Conservation (phyloP, 108 stramenopile species). For the Fragilaria radians region DNA sequence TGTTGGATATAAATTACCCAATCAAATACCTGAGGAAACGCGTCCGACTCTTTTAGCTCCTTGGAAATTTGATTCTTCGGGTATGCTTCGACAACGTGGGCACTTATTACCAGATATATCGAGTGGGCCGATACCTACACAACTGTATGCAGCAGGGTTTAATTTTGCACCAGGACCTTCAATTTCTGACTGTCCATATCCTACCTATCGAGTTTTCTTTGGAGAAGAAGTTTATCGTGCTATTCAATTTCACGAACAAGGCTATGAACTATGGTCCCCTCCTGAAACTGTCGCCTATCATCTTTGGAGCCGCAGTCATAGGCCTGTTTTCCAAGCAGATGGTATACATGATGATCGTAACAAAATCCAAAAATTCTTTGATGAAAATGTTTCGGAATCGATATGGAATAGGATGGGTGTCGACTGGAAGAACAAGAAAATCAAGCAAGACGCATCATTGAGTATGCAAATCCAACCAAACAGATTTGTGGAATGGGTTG, state of each 20-base stretch:
- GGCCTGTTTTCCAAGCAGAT: constrained; percentile 14
- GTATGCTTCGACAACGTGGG: constrained; percentile 58
- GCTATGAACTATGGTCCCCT: constrained; percentile 76
- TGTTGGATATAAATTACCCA: constrained; percentile 56
- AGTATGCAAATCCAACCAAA: too few relatives aligned
- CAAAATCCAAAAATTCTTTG: neutral
- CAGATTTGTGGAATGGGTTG: too few relatives aligned
- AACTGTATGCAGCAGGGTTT: constrained; percentile 84
- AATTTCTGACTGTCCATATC: constrained; percentile 60
- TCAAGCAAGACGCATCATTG: neutral
- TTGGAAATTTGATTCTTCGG: constrained; percentile 56
- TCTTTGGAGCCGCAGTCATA: constrained; percentile 60
- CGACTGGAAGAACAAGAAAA: neutral
- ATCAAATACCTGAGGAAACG: constrained; percentile 44
- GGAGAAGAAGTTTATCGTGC: constrained; percentile 88
- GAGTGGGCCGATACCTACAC: constrained; percentile 4
- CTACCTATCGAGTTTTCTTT: constrained; percentile 70
- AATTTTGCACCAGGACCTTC: constrained; percentile 50
- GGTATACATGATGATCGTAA: neutral
- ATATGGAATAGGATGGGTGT: neutral
- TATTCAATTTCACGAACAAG: constrained; percentile 67
- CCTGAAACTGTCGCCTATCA: constrained; percentile 70
- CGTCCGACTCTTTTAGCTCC: constrained; percentile 52
- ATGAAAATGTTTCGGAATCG: neutral
- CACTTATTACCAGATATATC: constrained; percentile 28